These are phyloP conservation scores for Pilasporangium apinafurcum DNA, from an alignment of 352 stramenopile species.

Conservation along the genomic window DNA sequence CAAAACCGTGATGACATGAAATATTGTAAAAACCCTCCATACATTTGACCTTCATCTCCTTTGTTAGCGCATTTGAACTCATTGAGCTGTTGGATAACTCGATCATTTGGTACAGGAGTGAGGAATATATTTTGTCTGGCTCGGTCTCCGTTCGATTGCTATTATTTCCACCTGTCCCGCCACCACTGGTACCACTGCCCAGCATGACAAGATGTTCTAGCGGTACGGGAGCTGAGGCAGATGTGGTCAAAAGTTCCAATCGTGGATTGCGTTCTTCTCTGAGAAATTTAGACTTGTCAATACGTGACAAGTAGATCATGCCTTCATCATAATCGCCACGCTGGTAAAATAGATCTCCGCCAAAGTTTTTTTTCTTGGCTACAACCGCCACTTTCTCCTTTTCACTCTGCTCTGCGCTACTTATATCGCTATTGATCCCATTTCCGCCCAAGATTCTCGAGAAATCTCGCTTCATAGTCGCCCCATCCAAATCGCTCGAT, in stretches of 20 bases:
- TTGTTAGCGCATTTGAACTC: slow-evolving; percentile 26
- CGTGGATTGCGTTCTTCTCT: slow-evolving; percentile 50
- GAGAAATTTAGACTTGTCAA: slow-evolving; percentile 62
- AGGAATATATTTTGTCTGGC: slow-evolving; percentile 5
- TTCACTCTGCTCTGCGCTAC: slow-evolving; percentile 2
- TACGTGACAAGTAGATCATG: slow-evolving; percentile 80
- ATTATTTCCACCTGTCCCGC: not conserved
- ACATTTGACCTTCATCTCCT: slow-evolving; percentile 73
- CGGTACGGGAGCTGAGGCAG: slow-evolving; percentile 30
- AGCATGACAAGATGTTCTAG: slow-evolving; percentile 40
- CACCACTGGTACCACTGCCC: slow-evolving; percentile 17
- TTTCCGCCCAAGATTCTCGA: slow-evolving; percentile 39
- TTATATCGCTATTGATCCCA: slow-evolving; percentile 7
- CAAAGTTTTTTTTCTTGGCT: slow-evolving; percentile 36
- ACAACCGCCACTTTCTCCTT: slow-evolving; percentile 19
- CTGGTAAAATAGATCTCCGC: slow-evolving; percentile 80
- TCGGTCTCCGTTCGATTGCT: not conserved
- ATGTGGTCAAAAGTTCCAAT: slow-evolving; percentile 40
- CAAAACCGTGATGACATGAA: slow-evolving; percentile 67
- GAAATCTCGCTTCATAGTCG: slow-evolving; percentile 47
- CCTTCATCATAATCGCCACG: slow-evolving; percentile 82
- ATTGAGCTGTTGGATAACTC: slow-evolving; percentile 9
- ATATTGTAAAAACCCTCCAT: slow-evolving; percentile 76
- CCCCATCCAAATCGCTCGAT: slow-evolving; percentile 10
- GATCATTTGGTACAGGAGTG: slow-evolving; percentile 19